These are phyloP conservation scores for Sanghuangporus sanghuang DNA, from an alignment of 1,284 basidiomycete species.

Conservation along the genomic window DNA sequence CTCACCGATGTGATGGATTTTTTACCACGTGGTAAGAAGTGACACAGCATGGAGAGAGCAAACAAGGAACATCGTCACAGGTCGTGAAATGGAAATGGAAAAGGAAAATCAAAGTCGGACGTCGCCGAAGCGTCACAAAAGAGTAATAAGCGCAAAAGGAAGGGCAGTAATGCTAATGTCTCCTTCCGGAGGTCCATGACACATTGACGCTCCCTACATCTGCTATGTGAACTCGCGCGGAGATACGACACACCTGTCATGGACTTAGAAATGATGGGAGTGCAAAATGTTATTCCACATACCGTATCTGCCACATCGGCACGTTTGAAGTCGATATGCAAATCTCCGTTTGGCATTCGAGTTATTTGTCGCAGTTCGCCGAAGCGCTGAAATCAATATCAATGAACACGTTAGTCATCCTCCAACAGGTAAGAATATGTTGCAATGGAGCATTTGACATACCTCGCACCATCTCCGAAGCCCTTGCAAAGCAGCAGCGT, in stretches of 20 bases:
- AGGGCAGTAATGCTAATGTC: slow-evolving; percentile 30
- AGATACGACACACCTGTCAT: slow-evolving; percentile 63
- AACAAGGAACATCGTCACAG: not conserved
- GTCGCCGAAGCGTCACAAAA: not conserved
- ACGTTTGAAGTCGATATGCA: slow-evolving; percentile 65
- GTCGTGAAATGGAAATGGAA: not conserved
- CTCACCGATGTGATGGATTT: not conserved
- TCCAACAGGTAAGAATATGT: not conserved
- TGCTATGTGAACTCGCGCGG: slow-evolving; percentile 63
- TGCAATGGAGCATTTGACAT: slow-evolving; percentile 18
- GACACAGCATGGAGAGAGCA: not conserved
- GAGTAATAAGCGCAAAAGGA: not conserved
- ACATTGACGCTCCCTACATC: slow-evolving; percentile 72
- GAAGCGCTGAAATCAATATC: slow-evolving; percentile 45
- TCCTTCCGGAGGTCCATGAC: slow-evolving; percentile 67
- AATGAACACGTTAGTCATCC: slow-evolving; percentile 1
- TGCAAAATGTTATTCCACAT: slow-evolving; percentile 23
- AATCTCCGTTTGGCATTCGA: slow-evolving; percentile 66
- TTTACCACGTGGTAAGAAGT: not conserved
- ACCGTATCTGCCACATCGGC: slow-evolving; percentile 76
- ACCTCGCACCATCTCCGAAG: slow-evolving; percentile 70
- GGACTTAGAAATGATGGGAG: slow-evolving; percentile 2
- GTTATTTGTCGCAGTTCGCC: slow-evolving; percentile 66
- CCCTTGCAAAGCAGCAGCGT: slow-evolving; percentile 30
- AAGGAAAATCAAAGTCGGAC: not conserved